Conservation (phyloP, 305 asterid species). For the Petunia hybrid region DNA sequence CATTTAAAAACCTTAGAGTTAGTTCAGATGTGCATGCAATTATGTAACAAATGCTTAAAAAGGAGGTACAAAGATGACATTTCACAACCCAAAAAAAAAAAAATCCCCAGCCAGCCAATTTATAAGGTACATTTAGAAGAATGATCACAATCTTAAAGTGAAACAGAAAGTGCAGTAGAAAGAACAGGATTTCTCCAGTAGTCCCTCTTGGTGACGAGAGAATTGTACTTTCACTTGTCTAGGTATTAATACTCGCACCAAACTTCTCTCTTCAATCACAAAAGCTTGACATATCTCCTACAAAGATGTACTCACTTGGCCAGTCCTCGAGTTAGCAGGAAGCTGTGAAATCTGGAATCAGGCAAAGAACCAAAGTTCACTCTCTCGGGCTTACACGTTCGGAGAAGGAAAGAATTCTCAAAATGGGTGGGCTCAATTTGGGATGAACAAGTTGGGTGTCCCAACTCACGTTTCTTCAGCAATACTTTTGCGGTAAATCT, state of each 20-base stretch:
- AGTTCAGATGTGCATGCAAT: background rate
- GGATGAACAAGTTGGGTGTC: too few species aligned
- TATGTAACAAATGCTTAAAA: background rate
- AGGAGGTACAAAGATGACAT: background rate
- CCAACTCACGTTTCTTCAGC: too few species aligned
- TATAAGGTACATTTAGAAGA: background rate
- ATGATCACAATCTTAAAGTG: background rate
- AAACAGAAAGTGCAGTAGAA: background rate
- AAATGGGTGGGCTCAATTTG: too few species aligned
- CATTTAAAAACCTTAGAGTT: conserved; percentile 37
- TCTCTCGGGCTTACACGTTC: too few species aligned
- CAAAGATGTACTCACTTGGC: too few species aligned
- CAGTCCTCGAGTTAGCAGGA: too few species aligned
- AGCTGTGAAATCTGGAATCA: too few species aligned
- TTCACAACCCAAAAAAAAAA: background rate
- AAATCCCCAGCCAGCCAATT: background rate
- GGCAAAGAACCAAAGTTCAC: too few species aligned
- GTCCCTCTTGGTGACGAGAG: background rate
- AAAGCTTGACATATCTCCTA: too few species aligned
- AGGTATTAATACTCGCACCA: background rate
- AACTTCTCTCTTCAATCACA: too few species aligned
- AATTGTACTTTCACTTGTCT: conserved; percentile 8
- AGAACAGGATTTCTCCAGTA: background rate
- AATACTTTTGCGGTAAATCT: too few species aligned
- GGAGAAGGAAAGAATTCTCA: too few species aligned